Base-by-base conservation (phyloP, 768 basidiomycete species). In the Tricholoma matsutake region DNA sequence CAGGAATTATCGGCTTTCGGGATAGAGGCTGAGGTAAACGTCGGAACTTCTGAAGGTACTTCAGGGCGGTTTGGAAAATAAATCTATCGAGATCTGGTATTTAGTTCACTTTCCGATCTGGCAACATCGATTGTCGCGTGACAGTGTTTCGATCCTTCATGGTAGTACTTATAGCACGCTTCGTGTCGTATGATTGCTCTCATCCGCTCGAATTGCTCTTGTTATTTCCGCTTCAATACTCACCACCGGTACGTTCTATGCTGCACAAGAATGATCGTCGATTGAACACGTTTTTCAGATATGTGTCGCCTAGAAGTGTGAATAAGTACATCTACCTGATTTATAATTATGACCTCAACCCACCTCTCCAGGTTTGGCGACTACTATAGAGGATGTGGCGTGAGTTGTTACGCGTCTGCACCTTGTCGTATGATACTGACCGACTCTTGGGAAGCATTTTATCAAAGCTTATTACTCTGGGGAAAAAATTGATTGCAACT, bases 251-350 rank as follows among this genome's bases (percentile, higher is more conserved):
- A 58, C 49, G 58, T 41, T 39, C 22, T 34, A 16, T 29, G 8
- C 16, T 53, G 29, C 20, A n/a, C 31, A 32, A 34, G 18, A 6
- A 47, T n/a, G n/a, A 43, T 39, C 31, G n/a, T 55, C 37, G n/a
- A 54, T 59, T 60, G 52, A 61, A 59, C 43, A 39, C 54, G 35
- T 39, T 57, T 35, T 60, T 13, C 54, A 66, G 60, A 62, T 32
- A 87, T 87, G 86, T 87, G 86, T 62, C 75, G 74, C 69, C 79
- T 81, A 67, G 86, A 86, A 80, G 81, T 83, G 85, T 86, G 65
- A 65, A 68, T 67, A 25, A 25, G 2, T 25, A 7, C 41, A 57
- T 43, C 54, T 64, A 66, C 67, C 60, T 56, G 56, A 32, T 58
- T 51, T 59, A 18, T 25, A 22, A 39, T 13, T 14, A 58, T 54